A percentile compares a stretch with the other conserved stretches of the same genome.
These are phyloP conservation scores for Durusdinium trenchii DNA, from an alignment of 73 alveolate genomes.

Conservation along the genomic window DNA sequence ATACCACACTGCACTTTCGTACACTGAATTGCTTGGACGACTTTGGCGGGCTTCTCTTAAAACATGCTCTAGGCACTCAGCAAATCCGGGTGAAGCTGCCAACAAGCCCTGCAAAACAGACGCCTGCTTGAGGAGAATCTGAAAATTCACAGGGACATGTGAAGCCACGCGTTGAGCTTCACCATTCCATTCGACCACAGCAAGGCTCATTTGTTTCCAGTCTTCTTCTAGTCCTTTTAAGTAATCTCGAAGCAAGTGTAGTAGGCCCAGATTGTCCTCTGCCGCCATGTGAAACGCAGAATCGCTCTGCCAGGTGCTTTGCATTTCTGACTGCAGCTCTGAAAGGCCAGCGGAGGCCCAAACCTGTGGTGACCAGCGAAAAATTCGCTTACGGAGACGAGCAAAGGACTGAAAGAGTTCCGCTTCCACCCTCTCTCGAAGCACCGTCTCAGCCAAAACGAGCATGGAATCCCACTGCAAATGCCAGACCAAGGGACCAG, in stretches of 20 bases:
- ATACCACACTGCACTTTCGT: slow-evolving; percentile 4
- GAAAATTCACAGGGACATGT: slow-evolving; percentile 57
- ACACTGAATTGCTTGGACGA: slow-evolving; percentile 6
- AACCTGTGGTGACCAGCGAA: slow-evolving; percentile 11
- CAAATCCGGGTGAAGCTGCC: slow-evolving; percentile 24
- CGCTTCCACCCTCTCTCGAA: background rate
- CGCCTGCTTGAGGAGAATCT: slow-evolving; percentile 30
- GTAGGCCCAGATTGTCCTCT: background rate
- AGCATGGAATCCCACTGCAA: slow-evolving; percentile 73
- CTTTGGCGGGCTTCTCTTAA: background rate
- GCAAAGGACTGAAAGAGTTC: background rate
- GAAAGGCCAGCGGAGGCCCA: slow-evolving; percentile 34
- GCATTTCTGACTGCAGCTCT: slow-evolving; percentile 25
- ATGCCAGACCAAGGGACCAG: slow-evolving; percentile 52
- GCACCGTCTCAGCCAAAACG: slow-evolving; percentile 32
- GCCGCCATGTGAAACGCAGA: background rate
- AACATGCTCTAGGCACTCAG: background rate
- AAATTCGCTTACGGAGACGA: slow-evolving; percentile 4
- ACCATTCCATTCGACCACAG: slow-evolving; percentile 65
- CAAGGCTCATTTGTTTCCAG: slow-evolving; percentile 51
- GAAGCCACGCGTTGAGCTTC: slow-evolving; percentile 49
- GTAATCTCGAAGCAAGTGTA: background rate
- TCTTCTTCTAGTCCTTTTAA: slow-evolving; percentile 28
- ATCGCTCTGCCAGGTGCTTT: slow-evolving; percentile 34
- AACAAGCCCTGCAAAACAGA: slow-evolving; percentile 45